Conservation (phyloP, 257 asterid species). For the Cruciata laevipes region DNA sequence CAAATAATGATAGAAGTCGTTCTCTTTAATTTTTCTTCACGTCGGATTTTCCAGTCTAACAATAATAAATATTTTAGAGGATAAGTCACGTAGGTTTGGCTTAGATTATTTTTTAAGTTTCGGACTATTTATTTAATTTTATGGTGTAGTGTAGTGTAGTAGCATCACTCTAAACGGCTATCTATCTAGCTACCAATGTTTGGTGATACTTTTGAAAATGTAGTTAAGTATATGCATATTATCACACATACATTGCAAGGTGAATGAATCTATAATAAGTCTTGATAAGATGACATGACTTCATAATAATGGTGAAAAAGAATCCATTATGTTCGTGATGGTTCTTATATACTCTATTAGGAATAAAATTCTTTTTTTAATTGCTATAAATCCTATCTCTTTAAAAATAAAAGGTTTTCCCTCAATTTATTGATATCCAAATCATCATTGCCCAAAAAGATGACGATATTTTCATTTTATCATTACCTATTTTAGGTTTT, state of each 20-base stretch:
- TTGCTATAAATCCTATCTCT: no score
- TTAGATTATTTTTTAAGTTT: constrained; percentile 1
- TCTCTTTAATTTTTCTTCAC: no score
- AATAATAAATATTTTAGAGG: neutral
- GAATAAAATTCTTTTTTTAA: no score
- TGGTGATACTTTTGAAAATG: neutral
- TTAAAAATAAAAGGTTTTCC: no score
- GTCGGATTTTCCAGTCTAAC: no score
- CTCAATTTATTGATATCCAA: no score
- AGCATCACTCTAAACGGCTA: neutral
- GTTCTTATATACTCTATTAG: no score
- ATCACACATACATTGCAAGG: neutral
- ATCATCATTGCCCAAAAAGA: no score
- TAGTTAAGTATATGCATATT: neutral
- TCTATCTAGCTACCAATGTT: neutral
- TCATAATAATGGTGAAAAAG: neutral
- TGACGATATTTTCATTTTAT: no score
- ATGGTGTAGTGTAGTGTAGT: neutral
- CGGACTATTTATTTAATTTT: neutral
- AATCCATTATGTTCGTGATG: neutral
- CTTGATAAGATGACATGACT: neutral
- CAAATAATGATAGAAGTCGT: no score
- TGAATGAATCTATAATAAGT: neutral
- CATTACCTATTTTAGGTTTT: no score
- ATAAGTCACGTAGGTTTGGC: neutral